Conservation (phyloP, 2,329 filamentous ascomycete genomes). For the Colletotrichum salicis region DNA sequence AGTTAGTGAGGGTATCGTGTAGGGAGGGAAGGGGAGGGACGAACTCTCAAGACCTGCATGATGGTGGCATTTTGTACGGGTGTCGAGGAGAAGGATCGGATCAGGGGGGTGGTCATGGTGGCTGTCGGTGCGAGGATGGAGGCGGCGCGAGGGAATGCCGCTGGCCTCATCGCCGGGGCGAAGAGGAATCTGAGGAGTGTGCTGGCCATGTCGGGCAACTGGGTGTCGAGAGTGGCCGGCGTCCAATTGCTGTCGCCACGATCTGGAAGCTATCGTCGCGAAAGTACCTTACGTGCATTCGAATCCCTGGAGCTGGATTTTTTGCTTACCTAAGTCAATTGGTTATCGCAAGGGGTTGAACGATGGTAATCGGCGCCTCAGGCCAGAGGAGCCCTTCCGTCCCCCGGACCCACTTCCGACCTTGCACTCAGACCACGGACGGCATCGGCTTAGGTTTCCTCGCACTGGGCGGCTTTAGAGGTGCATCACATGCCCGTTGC, state of each 20-base stretch:
- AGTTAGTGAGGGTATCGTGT: neutral
- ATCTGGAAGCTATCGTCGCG: conserved; percentile 1
- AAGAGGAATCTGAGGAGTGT: conserved; percentile 48
- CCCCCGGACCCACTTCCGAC: conserved; percentile 28
- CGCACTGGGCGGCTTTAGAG: neutral
- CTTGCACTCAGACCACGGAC: conserved; percentile 13
- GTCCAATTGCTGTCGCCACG: conserved; percentile 25
- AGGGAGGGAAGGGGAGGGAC: conserved; percentile 33
- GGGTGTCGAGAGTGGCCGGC: neutral
- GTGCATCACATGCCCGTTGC: conserved; percentile 28
- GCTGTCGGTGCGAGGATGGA: conserved; percentile 34
- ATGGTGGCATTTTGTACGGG: conserved; percentile 70
- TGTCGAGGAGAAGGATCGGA: conserved; percentile 68
- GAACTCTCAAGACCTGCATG: conserved; percentile 75
- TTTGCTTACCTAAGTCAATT: conserved; percentile 19
- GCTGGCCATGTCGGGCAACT: conserved; percentile 43
- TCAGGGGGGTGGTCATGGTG: conserved; percentile 25
- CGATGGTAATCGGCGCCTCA: neutral
- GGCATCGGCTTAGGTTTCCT: conserved; percentile 10
- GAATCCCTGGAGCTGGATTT: neutral
- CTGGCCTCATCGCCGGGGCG: conserved; percentile 43
- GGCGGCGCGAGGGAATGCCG: conserved; percentile 31
- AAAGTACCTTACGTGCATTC: conserved; percentile 2
- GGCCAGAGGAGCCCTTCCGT: conserved; percentile 22
- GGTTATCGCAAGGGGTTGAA: neutral